Evolutionary conservation across 2,329 filamentous ascomycete genomes (phyloP).

Genomic region (Fusarium xylarioides): DNA sequence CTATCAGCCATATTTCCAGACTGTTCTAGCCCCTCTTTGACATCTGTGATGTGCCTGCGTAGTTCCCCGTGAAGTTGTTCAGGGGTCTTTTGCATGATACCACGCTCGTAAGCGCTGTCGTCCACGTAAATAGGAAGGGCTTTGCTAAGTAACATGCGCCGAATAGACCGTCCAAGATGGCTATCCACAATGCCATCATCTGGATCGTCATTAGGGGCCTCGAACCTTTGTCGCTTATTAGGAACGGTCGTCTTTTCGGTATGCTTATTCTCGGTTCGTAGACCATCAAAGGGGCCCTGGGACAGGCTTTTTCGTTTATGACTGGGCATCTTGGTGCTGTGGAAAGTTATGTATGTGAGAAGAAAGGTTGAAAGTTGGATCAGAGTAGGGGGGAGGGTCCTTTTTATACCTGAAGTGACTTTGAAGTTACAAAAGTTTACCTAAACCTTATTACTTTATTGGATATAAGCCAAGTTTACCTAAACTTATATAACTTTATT

Average conservation of each 20-base stretch:
- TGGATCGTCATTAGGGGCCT: not conserved
- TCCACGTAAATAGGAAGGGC: not conserved
- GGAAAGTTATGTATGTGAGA: not conserved
- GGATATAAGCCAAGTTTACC: fast-evolving
- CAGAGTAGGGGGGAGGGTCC: fast-evolving
- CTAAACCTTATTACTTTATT: not conserved
- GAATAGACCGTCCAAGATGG: not conserved
- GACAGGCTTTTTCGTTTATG: not conserved
- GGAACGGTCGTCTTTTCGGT: fast-evolving
- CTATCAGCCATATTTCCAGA: not conserved
- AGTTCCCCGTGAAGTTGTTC: not conserved
- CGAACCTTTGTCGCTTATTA: not conserved
- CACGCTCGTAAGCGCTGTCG: not conserved
- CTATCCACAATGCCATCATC: too few species aligned
- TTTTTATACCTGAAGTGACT: not conserved
- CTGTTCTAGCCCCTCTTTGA: not conserved
- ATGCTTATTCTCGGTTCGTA: not conserved
- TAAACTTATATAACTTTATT: not conserved
- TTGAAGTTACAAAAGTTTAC: not conserved
- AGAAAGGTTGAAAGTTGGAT: not conserved
- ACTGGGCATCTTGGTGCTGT: not conserved
- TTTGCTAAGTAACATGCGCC: not conserved
- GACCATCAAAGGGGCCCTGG: not conserved
- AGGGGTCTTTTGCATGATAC: not conserved
- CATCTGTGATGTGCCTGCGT: not conserved